Evolutionary conservation across 345 rosid genomes (phyloP).

Genomic region (Streptanthus diversifolius): DNA sequence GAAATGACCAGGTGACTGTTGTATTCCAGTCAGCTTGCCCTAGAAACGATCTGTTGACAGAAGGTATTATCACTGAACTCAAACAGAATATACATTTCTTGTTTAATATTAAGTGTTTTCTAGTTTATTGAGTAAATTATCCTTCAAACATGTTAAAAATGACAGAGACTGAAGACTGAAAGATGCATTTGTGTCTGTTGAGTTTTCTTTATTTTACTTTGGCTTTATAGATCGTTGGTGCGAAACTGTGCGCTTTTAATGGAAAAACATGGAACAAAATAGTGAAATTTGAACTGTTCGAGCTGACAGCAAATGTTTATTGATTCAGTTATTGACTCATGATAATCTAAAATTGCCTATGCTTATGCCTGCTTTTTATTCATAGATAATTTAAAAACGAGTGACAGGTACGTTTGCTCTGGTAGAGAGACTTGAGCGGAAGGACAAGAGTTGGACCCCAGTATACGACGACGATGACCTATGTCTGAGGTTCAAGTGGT

Average conservation of each 20-base stretch:
- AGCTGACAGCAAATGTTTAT: not conserved
- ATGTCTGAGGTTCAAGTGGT: constrained; percentile 87
- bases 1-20: constrained; percentile 56
- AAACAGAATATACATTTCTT: not conserved
- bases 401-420: constrained; percentile 58
- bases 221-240: not conserved
- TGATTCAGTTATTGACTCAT: not conserved
- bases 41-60: constrained; percentile 85
- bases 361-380: constrained; percentile 1
- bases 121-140: not conserved
- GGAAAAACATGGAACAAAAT: not conserved
- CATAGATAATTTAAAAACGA: not conserved
- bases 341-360: not conserved
- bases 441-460: constrained; percentile 69
- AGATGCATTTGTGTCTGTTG: not conserved
- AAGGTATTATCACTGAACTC: constrained; percentile 47
- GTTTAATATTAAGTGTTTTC: not conserved
- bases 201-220: not conserved
- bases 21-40: constrained; percentile 97
- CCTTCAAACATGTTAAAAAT: not conserved
- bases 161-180: not conserved
- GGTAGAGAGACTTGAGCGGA: constrained; percentile 69
- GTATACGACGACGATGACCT: constrained; percentile 89
- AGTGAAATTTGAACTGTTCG: not conserved
- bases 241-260: not conserved